Evolutionary conservation across 2,329 filamentous ascomycete genomes (phyloP), one percentile per base, ranked within the genome.

Genomic region (Xylariaceae sp.): DNA sequence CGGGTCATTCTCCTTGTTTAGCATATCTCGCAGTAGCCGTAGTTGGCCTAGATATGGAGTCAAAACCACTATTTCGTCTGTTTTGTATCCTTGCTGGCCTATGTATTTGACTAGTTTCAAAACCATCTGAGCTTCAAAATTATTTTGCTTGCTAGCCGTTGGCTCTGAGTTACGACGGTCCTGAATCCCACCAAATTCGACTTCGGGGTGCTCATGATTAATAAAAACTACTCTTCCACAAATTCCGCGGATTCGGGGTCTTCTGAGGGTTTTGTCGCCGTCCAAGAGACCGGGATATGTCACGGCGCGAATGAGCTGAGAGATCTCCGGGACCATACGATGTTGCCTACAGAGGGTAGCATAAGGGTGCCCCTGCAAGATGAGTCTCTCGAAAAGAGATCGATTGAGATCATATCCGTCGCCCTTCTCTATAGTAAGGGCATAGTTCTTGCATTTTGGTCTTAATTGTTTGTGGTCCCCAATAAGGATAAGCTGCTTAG

Each of bases 21-120:
- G 71, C 0, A 71, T 73, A 0, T 84, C 75, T 18, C 73, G 69
- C 1, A 92, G 72, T 0, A 87, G 72, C 3, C 73, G 77, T 0
- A 92, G 68, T 59, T 91, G 88, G 0, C 87, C 87, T 0, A 91
- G 74, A 59, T 92, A 92, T 0, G 88, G 88, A 0, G 86, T 89
- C 1, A 92, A 67, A 0, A 92, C 74, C 0, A 90, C 87, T 9
- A 91, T 74, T 2, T 87, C 72, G 3, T 83, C 75, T 0, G 84
- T 84, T 2, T 77, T 76, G 62, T 91, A 91, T 0, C 87, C 87
- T 59, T 92, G 88, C 57, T 90, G 88, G 0, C 75, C 83, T 0
- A 92, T 71, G 59, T 90, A 91, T 6, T 77, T 79, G 1, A 92
- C 81, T 41, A 78, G 79, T 57, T 80, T 83, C n/a, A 91, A 66